Conservation (phyloP, 1,139 yeast genomes). For the Suhomyces bolitotheri region DNA sequence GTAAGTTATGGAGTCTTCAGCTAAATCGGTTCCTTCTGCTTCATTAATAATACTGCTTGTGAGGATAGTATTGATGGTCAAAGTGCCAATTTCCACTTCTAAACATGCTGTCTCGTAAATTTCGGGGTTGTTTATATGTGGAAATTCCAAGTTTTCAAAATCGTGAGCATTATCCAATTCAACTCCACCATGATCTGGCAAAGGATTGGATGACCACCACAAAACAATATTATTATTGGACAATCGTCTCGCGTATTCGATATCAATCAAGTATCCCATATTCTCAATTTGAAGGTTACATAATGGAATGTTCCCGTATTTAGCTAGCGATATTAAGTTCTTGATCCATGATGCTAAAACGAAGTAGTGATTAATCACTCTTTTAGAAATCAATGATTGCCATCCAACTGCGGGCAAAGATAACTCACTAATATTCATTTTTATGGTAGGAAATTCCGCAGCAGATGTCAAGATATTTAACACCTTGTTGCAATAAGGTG, state of each 20-base stretch:
- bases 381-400: slow-evolving; percentile 71
- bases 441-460: slow-evolving; percentile 64
- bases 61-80: slow-evolving; percentile 81
- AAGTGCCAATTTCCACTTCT: slow-evolving; percentile 76
- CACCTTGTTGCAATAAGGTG: slow-evolving; percentile 58
- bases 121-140: slow-evolving; percentile 76
- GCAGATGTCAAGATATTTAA: slow-evolving; percentile 45
- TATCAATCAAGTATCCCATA: slow-evolving; percentile 76
- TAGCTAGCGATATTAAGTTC: slow-evolving; percentile 64
- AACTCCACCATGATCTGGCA: slow-evolving; percentile 85
- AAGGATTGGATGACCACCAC: slow-evolving; percentile 90
- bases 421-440: slow-evolving; percentile 55
- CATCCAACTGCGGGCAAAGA: slow-evolving; percentile 81
- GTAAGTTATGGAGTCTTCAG: slow-evolving; percentile 49
- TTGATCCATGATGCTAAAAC: slow-evolving; percentile 74
- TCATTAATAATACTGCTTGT: slow-evolving; percentile 83
- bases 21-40: slow-evolving; percentile 85
- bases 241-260: slow-evolving; percentile 80
- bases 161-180: slow-evolving; percentile 59
- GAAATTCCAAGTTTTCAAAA: slow-evolving; percentile 67
- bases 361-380: slow-evolving; percentile 70
- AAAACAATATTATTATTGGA: slow-evolving; percentile 65
- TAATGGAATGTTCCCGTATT: slow-evolving; percentile 78
- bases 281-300: slow-evolving; percentile 82
- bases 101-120: slow-evolving; percentile 76